Evolutionary conservation across 2,329 filamentous ascomycete species (phyloP), one percentile per base, ranked within the genome.

Genomic region (Aureobasidium leucospermi): DNA sequence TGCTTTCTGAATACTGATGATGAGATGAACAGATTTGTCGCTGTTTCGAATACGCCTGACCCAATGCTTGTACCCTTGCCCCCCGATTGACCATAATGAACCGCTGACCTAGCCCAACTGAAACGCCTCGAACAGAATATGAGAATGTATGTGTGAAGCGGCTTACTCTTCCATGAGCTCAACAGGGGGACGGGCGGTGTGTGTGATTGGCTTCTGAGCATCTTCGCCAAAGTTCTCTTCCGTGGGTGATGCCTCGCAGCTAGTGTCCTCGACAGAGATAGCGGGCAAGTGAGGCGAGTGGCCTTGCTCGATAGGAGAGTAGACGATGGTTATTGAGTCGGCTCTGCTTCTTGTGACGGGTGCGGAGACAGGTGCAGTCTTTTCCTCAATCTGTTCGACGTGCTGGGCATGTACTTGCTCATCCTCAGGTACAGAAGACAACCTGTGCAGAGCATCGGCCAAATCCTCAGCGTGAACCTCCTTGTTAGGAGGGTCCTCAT

Each of bases 401-500:
- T 55, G 51, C 15, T 32, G 28, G 5, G 28, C 39, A 6, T n/a
- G 38, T 13, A 41, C 15, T 13, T 29, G 19, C 6, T 43, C 58
- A 61, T 61, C 48, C 36, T 48, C 38, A 13, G 43, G 32, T 5
- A 45, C 55, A 23, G 55, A 45, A n/a, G 63, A 59, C 58, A 87
- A 69, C 61, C 76, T 79, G 15, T 78, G 73, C 55, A 87, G 70
- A 15, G 84, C 84, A 2, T 73, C 69, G 0, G 81, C 82, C 42
- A 87, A 73, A 67, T 87, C 84, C 58, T 80, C 79, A 0, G 84
- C 82, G 66, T 86, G 83, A 8, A 85, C 83, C 60, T 85, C 79
- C 70, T 83, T 85, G 71, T 87, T 87, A 6, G 84, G 84, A 10
- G 84, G 81, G 29, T 83, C 84, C 67, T 87, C 84, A 60, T 81